Evolutionary conservation across 768 basidiomycete species (phyloP).

Genomic region (Fomitopsis serialis): DNA sequence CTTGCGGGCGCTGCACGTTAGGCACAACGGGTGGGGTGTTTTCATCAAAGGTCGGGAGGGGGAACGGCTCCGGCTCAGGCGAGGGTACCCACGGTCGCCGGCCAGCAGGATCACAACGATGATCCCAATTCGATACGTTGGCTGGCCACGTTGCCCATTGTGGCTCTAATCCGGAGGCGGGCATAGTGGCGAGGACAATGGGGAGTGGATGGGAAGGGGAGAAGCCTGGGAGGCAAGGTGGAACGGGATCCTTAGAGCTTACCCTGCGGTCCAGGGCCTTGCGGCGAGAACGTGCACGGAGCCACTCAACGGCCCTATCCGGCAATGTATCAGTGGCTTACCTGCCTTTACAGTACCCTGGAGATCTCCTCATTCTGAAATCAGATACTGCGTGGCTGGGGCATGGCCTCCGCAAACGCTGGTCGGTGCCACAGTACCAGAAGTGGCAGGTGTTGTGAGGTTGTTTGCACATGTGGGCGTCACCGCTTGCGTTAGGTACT

Average conservation of each 20-base stretch:
- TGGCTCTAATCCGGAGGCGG: neutral
- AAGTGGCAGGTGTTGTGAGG: neutral
- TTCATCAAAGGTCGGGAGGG: neutral
- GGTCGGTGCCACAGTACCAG: neutral
- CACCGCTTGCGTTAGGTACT: too few relatives aligned
- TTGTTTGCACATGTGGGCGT: constrained; percentile 1
- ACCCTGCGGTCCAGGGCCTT: neutral
- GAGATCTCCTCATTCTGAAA: too few relatives aligned
- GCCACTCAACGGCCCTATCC: neutral
- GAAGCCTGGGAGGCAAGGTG: too few relatives aligned
- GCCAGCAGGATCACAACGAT: constrained; percentile 10
- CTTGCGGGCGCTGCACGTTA: neutral
- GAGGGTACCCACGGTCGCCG: constrained; percentile 15
- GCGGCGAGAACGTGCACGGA: neutral
- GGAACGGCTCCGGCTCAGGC: constrained; percentile 2
- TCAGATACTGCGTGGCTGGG: neutral
- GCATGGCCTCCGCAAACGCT: neutral
- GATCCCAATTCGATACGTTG: constrained; percentile 7
- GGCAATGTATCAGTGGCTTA: neutral
- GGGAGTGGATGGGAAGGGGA: neutral
- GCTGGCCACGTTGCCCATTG: constrained; percentile 12
- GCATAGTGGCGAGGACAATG: neutral
- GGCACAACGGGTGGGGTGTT: neutral
- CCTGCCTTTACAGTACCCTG: neutral
- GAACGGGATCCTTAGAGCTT: neutral